Base-by-base conservation (phyloP, 1,284 basidiomycete genomes). In the Ustilago trichophora region DNA sequence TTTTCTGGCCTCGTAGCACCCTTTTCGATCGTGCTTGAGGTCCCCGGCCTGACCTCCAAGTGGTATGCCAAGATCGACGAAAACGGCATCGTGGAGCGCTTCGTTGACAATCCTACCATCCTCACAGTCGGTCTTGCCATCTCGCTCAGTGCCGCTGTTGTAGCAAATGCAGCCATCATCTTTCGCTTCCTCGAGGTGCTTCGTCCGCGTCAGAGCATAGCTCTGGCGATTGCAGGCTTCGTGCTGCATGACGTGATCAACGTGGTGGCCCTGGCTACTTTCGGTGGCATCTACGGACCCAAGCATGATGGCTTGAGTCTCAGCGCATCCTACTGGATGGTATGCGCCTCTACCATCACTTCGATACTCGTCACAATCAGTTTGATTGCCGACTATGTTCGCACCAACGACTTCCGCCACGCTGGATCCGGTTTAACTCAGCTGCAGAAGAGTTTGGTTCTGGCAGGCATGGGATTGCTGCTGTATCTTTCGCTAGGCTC, bases 391-490 rank as follows among this genome's bases (percentile, higher is more conserved):
- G 91, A 93, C 63, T 77, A 71, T 35, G 44, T 67, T 15, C 36
- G 79, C 13, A 91, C 88, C 0, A 84, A 86, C 0, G 85, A 91
- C 66, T 92, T 93, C 67, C 82, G 83, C 1, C 85, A 83, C 41
- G 88, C 87, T 50, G 91, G 48, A 84, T 80, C n/a, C 52, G 91
- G 91, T 0, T 82, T 93, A 26, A 92, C 91, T 0, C 85, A 86
- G 25, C 91, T 89, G 75, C 91, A 93, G 75, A 86, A 91, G 16
- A 80, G 89, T 0, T 85, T 93, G 16, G 86, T 90, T 33, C 88
- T 93, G 63, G 87, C 90, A 42, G 87, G 90, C 45, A 75, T 76
- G 73, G 60, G 55, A 2, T 36, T 77, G 43, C 34, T 93, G 16
- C 83, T 85, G 50, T 92, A 92, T 80, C 84, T 92, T 50, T 89